A percentile compares a stretch with the other conserved stretches of the same genome.
phyloP scores from a whole-genome alignment of 2,329 filamentous ascomycete species.

The Leptographium procerum region DNA sequence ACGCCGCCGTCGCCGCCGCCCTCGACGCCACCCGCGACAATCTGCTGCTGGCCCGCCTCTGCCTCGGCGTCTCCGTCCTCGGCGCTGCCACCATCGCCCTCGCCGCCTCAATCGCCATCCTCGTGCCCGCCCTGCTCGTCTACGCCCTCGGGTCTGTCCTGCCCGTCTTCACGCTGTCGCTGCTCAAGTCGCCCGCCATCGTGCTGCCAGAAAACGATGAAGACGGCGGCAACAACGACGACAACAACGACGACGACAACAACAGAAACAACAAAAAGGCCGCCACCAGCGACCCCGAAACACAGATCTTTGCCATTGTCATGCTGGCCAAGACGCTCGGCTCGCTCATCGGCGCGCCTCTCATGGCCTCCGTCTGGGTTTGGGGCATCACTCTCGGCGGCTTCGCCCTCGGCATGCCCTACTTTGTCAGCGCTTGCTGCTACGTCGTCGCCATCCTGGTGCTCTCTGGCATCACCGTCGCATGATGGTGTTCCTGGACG shows the following conservation, averaged over 20 bases:
- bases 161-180: constrained; percentile 36
- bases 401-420: constrained; percentile 26
- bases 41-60: constrained; percentile 23
- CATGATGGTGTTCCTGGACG: background rate
- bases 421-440: constrained; percentile 26
- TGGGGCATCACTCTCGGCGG: constrained; percentile 28
- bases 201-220: background rate
- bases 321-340: constrained; percentile 39
- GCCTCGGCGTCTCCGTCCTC: constrained; percentile 25
- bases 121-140: constrained; percentile 31
- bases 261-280: background rate
- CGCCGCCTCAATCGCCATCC: constrained; percentile 24
- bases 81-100: constrained; percentile 33
- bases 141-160: constrained; percentile 38
- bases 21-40: constrained; percentile 14
- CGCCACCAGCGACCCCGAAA: constrained; percentile 8
- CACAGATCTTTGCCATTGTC: constrained; percentile 35
- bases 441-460: constrained; percentile 21
- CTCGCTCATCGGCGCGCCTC: constrained; percentile 32
- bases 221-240: too few relatives aligned
- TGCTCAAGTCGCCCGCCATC: constrained; percentile 33
- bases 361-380: constrained; percentile 37
- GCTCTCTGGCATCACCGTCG: background rate
- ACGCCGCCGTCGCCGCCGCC: background rate
- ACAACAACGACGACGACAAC: background rate